Conservation (phyloP, 352 stramenopile genomes). For the Pythium pyrilobum region DNA sequence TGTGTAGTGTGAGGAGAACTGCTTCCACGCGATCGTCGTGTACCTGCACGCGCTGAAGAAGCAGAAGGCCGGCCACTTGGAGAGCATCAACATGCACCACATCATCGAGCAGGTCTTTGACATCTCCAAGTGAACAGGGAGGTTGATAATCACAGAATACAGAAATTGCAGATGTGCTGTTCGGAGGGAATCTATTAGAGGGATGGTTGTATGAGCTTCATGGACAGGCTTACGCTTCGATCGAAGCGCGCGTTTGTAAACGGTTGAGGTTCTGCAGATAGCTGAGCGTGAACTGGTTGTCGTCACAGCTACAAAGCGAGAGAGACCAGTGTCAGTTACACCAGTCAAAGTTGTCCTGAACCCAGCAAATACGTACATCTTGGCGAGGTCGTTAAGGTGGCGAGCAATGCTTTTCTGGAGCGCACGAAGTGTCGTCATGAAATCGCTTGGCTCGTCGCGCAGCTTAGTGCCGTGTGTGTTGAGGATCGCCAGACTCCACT, state of each 20-base stretch:
- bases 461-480: conserved; percentile 90
- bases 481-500: conserved; percentile 93
- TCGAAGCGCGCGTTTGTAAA: conserved; percentile 18
- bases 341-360: background rate
- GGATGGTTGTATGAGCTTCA: background rate
- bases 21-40: conserved; percentile 79
- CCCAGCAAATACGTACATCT: conserved; percentile 56
- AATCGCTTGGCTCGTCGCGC: conserved; percentile 68
- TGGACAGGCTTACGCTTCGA: conserved; percentile 4
- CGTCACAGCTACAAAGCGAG: conserved; percentile 56
- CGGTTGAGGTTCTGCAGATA: conserved; percentile 47
- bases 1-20: conserved; percentile 75
- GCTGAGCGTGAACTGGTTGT: conserved; percentile 88
- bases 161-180: background rate
- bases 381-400: conserved; percentile 80
- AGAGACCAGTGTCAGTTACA: conserved; percentile 11
- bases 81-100: conserved; percentile 84
- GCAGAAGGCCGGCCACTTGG: conserved; percentile 80
- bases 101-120: conserved; percentile 85
- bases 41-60: conserved; percentile 84
- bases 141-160: background rate
- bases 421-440: conserved; percentile 76
- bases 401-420: conserved; percentile 84
- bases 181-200: conserved; percentile 3
- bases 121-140: conserved; percentile 58